A percentile compares a stretch with the other conserved stretches of the same genome.
Evolutionary conservation across 345 rosid species (phyloP).

Genomic region (Excoecaria cochinchinensis): DNA sequence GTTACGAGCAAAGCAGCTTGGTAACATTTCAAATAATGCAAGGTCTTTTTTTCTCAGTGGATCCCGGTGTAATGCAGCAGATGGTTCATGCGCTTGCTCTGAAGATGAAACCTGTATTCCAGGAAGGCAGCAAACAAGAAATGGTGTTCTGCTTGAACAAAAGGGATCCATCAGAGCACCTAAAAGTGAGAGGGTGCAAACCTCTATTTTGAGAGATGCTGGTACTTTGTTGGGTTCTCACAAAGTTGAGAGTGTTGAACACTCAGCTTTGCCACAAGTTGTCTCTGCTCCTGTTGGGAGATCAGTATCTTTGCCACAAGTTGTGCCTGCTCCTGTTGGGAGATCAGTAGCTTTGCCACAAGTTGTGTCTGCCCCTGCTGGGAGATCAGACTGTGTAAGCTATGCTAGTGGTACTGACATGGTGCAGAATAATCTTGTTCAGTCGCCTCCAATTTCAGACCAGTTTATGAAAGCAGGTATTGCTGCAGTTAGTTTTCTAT

Average conservation of each 20-base stretch:
- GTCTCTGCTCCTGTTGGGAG: constrained; percentile 42
- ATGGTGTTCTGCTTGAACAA: constrained; percentile 41
- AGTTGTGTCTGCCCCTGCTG: constrained; percentile 41
- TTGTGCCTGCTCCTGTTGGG: constrained; percentile 38
- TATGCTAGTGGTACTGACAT: constrained; percentile 46
- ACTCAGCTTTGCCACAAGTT: constrained; percentile 34
- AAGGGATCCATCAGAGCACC: constrained; percentile 36
- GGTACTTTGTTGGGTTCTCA: constrained; percentile 37
- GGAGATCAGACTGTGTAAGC: constrained; percentile 44
- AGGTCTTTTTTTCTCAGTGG: constrained; percentile 66
- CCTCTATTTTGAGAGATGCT: constrained; percentile 32
- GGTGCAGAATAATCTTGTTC: constrained; percentile 33
- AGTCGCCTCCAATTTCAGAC: constrained; percentile 50
- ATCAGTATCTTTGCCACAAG: constrained; percentile 37
- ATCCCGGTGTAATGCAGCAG: constrained; percentile 55
- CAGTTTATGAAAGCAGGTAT: constrained; percentile 74
- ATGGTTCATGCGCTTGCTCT: constrained; percentile 68
- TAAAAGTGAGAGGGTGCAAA: constrained; percentile 11
- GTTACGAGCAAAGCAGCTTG: constrained; percentile 71
- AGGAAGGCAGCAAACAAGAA: constrained; percentile 48
- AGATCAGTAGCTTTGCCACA: constrained; percentile 25
- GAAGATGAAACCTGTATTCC: constrained; percentile 80
- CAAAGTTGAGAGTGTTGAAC: constrained; percentile 37
- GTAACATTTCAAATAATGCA: constrained; percentile 69
- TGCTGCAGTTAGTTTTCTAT: constrained; percentile 56